Evolutionary conservation across 148 eudicot species (phyloP), one percentile per base, ranked within the genome.

Genomic region (Silene latifolia): DNA sequence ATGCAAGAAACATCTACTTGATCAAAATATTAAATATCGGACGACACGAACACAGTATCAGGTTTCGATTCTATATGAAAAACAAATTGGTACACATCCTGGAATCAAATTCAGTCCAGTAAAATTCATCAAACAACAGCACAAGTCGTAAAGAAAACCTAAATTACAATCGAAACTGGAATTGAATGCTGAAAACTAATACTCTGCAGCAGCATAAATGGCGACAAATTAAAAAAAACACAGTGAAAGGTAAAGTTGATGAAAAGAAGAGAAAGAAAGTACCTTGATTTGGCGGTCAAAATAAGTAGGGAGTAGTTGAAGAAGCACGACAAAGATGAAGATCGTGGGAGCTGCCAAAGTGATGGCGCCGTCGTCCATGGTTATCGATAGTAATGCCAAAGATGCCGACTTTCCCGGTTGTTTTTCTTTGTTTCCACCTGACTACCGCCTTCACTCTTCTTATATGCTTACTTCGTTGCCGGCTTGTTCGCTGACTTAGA

Each of bases 291-390:
- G 80, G 4, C 63, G 78, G 15, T 81, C 87, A 27, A 84, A 68
- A 32, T 84, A 84, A 64, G 71, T 65, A 13, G 87, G 85, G 46
- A 84, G 15, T 21, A 79, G 69, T 46, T 81, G 83, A 73, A 84
- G 63, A 13, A 82, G 53, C 13, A 80, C 63, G 61, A 84, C 71
- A 15, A 84, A 54, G 71, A 81, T 63, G 72, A 84, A 84, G 61
- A 84, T 84, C 39, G 77, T 73, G 44, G 87, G 87, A 71, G 87
- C 87, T 65, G 85, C 87, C 72, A 81, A 64, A 51, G 53, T 76
- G 79, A 61, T 70, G 18, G 76, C 74, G 12, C 59, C 79, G 18
- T 60, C 82, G 19, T 79, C 80, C 82, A 75, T 82, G 48, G 24
- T 66, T 27, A n/a, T n/a, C n/a, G n/a, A n/a, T n/a, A n/a, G n/a